phyloP scores from a whole-genome alignment of 1,139 yeast genomes.

The Starmera stellimalicola region DNA sequence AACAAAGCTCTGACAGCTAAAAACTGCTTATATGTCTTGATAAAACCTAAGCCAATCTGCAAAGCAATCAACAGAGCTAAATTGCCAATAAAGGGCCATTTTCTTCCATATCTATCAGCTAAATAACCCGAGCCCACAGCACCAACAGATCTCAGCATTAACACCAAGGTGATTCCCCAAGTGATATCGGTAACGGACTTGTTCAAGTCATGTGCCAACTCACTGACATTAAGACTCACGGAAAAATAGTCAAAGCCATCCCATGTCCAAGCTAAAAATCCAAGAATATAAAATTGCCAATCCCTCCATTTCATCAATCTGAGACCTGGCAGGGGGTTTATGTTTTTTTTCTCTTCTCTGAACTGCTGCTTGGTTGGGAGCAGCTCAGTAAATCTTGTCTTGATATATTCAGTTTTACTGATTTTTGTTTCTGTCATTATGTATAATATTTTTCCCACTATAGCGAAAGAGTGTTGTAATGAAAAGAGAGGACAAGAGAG shows the following conservation, averaged over 20 bases:
- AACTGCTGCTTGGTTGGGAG: constrained; percentile 29
- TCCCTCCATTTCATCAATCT: constrained; percentile 34
- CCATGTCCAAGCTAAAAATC: constrained; percentile 67
- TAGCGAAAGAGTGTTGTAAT: too few species aligned
- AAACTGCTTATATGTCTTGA: constrained; percentile 52
- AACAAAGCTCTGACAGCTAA: constrained; percentile 61
- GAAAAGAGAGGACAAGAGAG: too few species aligned
- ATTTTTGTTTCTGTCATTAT: too few species aligned
- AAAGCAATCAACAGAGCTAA: constrained; percentile 43
- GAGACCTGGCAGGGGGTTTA: constrained; percentile 49
- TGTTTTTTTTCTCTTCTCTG: constrained; percentile 20
- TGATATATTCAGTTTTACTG: constrained; percentile 25
- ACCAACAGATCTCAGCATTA: constrained; percentile 75
- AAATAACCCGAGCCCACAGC: constrained; percentile 60
- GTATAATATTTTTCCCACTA: too few species aligned
- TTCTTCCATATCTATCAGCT: constrained; percentile 65
- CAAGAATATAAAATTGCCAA: constrained; percentile 55
- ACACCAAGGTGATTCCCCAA: constrained; percentile 75
- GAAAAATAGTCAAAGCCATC: constrained; percentile 74
- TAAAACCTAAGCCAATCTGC: constrained; percentile 69
- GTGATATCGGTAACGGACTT: constrained; percentile 43
- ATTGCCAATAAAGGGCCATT: constrained; percentile 55
- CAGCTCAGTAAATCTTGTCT: constrained; percentile 32
- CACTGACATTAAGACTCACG: constrained; percentile 50
- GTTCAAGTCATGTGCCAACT: constrained; percentile 44